Base-by-base conservation (phyloP, 2,329 filamentous ascomycete species). In the Colletotrichum limetticola region DNA sequence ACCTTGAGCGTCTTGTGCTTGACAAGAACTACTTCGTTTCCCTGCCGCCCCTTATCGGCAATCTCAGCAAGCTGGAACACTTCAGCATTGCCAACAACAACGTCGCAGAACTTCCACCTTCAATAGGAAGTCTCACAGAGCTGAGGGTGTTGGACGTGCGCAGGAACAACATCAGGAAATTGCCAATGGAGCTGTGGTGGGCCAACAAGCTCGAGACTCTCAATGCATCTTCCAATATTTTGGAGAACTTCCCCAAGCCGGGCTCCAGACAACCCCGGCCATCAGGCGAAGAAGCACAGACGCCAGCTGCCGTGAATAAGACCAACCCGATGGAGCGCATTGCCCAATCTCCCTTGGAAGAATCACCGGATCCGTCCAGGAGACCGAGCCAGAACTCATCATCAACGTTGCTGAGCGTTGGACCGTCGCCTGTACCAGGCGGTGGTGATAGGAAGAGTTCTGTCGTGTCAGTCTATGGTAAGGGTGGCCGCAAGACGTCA, bases 21-120 rank as follows among this genome's bases (percentile, higher is more conserved):
- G 96, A 98, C 83, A 95, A 94, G 80, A 99, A 99, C 79, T 97
- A 98, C 80, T 97, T 99, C 77, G 95, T 97, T 0, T 96, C 94
- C 1, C 85, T 99, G 28, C 97, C 96, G 0, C 89, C 91, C 67
- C 93, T 97, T 74, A 94, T 99, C 72, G 95, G 96, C 19, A 94
- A 93, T 75, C 85, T 99, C 57, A 91, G 90, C 75, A 94, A 91
- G 76, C 86, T 99, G 35, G 95, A 98, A 79, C 92, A 97, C 81
- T 93, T 99, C 79, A 98, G 95, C 82, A 95, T 98, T 75, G 95
- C 95, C 52, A 94, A 96, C 82, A 99, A 99, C 80, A 93, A 93
- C 0, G 88, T 99, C 4, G 94, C 92, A 73, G 92, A 94, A 76
- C 85, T 99, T 35, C 97, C 97, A 4, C 83, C 93, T 0, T 95